phyloP scores from a whole-genome alignment of 1,139 yeast genomes.

The Maudiozyma humilis region DNA sequence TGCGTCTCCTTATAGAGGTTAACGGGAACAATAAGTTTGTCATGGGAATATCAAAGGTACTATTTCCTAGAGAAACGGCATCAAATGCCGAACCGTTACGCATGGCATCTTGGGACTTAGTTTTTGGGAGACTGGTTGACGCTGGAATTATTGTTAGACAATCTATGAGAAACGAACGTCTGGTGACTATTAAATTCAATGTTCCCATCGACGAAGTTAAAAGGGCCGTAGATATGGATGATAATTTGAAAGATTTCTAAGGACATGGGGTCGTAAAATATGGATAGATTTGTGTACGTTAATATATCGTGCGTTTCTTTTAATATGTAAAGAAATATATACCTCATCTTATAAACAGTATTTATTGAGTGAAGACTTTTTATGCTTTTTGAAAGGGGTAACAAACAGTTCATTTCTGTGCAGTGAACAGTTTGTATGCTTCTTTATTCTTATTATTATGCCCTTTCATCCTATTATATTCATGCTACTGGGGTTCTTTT shows the following conservation, averaged over 20 bases:
- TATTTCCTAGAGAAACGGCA: slow-evolving; percentile 20
- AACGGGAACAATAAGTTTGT: slow-evolving; percentile 30
- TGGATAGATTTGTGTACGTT: too few species aligned
- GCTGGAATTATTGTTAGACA: slow-evolving; percentile 69
- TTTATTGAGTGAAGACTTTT: too few species aligned
- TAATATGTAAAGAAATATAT: too few species aligned
- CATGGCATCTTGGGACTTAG: slow-evolving; percentile 31
- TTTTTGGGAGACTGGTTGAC: slow-evolving; percentile 56
- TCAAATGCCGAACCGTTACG: slow-evolving; percentile 23
- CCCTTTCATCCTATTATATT: too few species aligned
- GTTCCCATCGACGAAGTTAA: slow-evolving; percentile 64
- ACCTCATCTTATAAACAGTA: too few species aligned
- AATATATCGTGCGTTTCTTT: too few species aligned
- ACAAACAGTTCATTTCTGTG: too few species aligned
- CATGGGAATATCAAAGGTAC: slow-evolving; percentile 24
- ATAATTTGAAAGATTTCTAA: slow-evolving; percentile 21
- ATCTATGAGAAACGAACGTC: slow-evolving; percentile 58
- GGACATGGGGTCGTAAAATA: too few species aligned
- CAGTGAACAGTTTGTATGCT: too few species aligned
- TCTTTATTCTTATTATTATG: too few species aligned
- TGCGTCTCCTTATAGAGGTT: slow-evolving; percentile 42
- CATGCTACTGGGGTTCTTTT: neutral
- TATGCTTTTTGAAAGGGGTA: too few species aligned
- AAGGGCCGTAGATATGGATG: slow-evolving; percentile 51
- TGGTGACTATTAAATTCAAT: slow-evolving; percentile 53